Conservation (phyloP, 331 rosid species). For the Acacia pycnantha region DNA sequence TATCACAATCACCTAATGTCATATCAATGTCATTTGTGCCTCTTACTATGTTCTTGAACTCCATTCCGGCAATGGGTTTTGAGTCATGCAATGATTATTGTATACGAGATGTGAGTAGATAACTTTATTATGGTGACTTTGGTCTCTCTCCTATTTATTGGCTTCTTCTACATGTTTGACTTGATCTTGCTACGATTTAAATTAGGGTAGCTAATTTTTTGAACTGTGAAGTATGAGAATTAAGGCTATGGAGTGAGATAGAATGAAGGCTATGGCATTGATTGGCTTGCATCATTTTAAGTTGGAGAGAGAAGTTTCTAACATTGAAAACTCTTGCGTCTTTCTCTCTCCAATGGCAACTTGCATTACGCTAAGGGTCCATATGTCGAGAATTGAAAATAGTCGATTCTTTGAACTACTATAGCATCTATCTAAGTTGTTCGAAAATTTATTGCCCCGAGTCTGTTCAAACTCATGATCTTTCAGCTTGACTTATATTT, state of each 20-base stretch:
- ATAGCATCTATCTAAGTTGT: neutral
- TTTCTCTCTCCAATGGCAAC: neutral
- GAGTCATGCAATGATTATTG: conserved; percentile 77
- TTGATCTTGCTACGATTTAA: neutral
- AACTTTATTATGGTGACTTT: neutral
- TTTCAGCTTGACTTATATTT: neutral
- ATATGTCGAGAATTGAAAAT: neutral
- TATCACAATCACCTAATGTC: conserved; percentile 70
- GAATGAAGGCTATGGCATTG: neutral
- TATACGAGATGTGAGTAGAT: conserved; percentile 69
- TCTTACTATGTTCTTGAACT: conserved; percentile 71
- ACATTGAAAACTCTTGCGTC: neutral
- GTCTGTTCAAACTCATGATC: neutral
- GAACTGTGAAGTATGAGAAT: neutral
- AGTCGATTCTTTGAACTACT: neutral
- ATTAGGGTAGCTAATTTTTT: neutral
- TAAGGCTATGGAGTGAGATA: neutral
- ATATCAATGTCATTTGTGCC: conserved; percentile 87
- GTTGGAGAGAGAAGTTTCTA: neutral
- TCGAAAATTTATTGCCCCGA: neutral
- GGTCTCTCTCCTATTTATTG: neutral
- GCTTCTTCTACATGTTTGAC: neutral
- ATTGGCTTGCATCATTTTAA: neutral
- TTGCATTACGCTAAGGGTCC: neutral
- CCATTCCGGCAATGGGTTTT: conserved; percentile 76